Base-by-base conservation (phyloP, 495 filamentous ascomycete species). In the Aspergillus homomorphus region DNA sequence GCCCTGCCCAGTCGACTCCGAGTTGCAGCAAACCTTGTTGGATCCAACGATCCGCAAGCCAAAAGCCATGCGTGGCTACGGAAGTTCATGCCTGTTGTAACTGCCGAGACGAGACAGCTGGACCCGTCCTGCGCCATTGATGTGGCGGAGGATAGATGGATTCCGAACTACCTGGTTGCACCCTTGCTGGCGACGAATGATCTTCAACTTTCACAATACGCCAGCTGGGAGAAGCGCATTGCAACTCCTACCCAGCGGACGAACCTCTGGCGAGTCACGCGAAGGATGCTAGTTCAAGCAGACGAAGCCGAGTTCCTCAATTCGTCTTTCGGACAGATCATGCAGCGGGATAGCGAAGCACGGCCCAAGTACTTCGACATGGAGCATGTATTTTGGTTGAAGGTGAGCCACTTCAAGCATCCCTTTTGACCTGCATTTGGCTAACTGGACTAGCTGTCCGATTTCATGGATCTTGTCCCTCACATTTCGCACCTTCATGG, bases 151-250 rank as follows among this genome's bases (percentile, higher is more conserved):
- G 89, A 92, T 62, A 80, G 83, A 68, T 92, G 89, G 88, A 76
- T 91, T 62, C 83, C 89, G 26, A 92, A 91, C 60, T 86, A 87
- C 45, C 82, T 92, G 64, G 86, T 86, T 56, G 88, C 89, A 18
- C 81, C 89, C 18, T 74, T 92, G 22, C 74, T 92, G 26, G 89
- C 88, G 28, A 87, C 89, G 51, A 89, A 89, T 68, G 89, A 92
- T 63, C 76, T 89, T 20, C 81, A 85, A 42, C 77, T 92, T 26
- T 84, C 86, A 21, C 82, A 87, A 74, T 92, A 89, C 68, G 80
- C 87, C 50, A 82, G 80, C 24, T 92, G 89, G 89, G 80, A 84
- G 59, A 82, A 80, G 56, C 77, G 77, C 53, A 66, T 71, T 18
- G 73, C 74, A 19, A 83, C 79, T 4, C 61, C 57, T 12, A 73